Evolutionary conservation across 192 early-diverging fungal genomes (phyloP).

Genomic region (Backusella luteola): DNA sequence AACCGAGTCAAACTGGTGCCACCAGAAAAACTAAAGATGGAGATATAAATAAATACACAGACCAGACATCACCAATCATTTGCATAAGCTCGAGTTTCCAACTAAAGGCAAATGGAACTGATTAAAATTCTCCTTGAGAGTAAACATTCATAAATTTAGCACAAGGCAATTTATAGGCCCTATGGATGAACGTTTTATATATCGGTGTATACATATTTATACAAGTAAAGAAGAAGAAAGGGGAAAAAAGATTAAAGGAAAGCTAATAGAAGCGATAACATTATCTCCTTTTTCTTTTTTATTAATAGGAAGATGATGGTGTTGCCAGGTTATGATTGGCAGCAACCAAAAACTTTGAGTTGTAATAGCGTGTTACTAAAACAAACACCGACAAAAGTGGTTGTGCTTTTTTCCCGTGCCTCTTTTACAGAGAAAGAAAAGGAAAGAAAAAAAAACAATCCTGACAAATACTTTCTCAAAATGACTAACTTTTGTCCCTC

Average conservation of each 20-base stretch:
- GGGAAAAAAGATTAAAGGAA: neutral
- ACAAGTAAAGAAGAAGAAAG: neutral
- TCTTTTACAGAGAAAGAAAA: neutral
- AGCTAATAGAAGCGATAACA: neutral
- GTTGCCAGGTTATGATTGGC: neutral
- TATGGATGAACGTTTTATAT: neutral
- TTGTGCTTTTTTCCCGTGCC: neutral
- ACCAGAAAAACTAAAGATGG: neutral
- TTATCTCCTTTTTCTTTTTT: neutral
- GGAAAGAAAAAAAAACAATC: neutral
- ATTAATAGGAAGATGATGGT: neutral
- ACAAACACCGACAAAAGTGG: neutral
- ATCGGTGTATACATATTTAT: neutral
- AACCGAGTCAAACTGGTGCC: neutral
- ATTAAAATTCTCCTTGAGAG: neutral
- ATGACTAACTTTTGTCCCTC: neutral
- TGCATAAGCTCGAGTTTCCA: neutral
- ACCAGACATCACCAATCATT: neutral
- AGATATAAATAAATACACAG: neutral
- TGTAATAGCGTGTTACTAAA: neutral
- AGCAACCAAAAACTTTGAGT: neutral
- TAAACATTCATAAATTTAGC: neutral
- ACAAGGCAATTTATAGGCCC: neutral
- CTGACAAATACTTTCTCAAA: neutral
- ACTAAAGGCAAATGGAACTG: neutral